Conservation (phyloP, 2,329 filamentous ascomycete species). For the Phialemonium atrogriseum region DNA sequence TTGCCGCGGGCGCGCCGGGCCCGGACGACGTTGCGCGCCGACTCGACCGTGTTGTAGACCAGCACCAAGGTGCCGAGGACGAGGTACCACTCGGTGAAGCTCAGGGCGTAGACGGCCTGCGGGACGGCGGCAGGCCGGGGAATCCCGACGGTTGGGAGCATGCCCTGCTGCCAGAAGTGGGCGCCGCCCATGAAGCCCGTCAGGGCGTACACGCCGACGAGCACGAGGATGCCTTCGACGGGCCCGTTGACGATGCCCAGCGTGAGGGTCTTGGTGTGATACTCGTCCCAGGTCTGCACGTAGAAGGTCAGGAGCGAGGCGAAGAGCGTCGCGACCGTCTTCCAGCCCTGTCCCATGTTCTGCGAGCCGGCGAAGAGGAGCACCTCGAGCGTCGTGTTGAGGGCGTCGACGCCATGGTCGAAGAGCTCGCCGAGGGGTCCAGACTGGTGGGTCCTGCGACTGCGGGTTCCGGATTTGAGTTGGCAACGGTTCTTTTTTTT, state of each 20-base stretch:
- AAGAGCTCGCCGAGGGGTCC: conserved; percentile 94
- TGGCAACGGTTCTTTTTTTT: too few relatives aligned
- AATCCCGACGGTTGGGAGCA: conserved; percentile 66
- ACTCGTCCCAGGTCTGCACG: conserved; percentile 98
- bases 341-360: conserved; percentile 90
- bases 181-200: conserved; percentile 82
- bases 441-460: conserved; percentile 81
- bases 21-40: conserved; percentile 74
- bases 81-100: conserved; percentile 91
- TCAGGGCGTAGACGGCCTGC: conserved; percentile 62
- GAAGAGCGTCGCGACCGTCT: conserved; percentile 75
- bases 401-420: conserved; percentile 92
- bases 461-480: too few relatives aligned
- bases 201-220: conserved; percentile 72
- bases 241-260: conserved; percentile 88
- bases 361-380: conserved; percentile 86
- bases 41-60: conserved; percentile 75
- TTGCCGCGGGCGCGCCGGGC: conserved; percentile 69
- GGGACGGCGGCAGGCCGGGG: conserved; percentile 58
- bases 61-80: conserved; percentile 75
- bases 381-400: conserved; percentile 91
- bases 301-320: conserved; percentile 89
- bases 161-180: conserved; percentile 85
- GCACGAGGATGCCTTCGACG: conserved; percentile 84
- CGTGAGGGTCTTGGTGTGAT: conserved; percentile 93